phyloP scores from a whole-genome alignment of 2,329 filamentous ascomycete genomes.

The Pezicula rhizophila region DNA sequence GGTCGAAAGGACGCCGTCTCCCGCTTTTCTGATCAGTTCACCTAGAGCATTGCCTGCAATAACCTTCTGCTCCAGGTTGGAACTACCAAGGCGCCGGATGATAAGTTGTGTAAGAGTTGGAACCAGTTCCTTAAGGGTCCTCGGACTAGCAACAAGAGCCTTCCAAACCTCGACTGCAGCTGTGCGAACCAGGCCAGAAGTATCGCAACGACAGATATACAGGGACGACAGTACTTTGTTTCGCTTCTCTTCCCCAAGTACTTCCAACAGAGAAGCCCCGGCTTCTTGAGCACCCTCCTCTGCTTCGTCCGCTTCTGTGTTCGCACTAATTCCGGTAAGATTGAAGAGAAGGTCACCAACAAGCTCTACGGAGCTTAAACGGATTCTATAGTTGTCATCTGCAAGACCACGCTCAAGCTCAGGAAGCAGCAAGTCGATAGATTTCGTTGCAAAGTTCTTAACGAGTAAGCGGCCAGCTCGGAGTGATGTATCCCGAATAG shows the following conservation, averaged over 20 bases:
- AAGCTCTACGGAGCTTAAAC: slow-evolving; percentile 95
- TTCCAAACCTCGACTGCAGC: slow-evolving; percentile 96
- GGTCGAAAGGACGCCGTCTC: slow-evolving; percentile 83
- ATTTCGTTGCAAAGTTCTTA: slow-evolving; percentile 95
- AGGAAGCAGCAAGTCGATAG: slow-evolving; percentile 87
- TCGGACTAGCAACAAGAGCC: slow-evolving; percentile 84
- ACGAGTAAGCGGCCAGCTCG: slow-evolving; percentile 89
- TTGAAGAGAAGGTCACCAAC: slow-evolving; percentile 97
- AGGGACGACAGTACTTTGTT: slow-evolving; percentile 96
- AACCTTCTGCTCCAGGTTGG: slow-evolving; percentile 97
- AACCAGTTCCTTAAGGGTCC: slow-evolving; percentile 89
- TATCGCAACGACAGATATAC: slow-evolving; percentile 97
- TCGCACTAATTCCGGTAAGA: slow-evolving; percentile 85
- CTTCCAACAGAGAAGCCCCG: slow-evolving; percentile 85
- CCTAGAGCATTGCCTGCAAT: slow-evolving; percentile 96
- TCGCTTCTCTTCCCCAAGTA: slow-evolving; percentile 90
- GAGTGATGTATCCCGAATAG: slow-evolving; percentile 93
- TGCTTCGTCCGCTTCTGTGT: slow-evolving; percentile 72
- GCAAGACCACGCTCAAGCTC: slow-evolving; percentile 93
- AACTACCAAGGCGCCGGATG: slow-evolving; percentile 86
- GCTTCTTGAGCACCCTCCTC: slow-evolving; percentile 78
- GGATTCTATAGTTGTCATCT: slow-evolving; percentile 96
- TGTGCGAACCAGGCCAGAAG: slow-evolving; percentile 80
- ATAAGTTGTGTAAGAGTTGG: slow-evolving; percentile 92
- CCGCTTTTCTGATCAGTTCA: slow-evolving; percentile 93